Base-by-base conservation (phyloP, 202 grass and related monocot genomes). In the Schoenoplectus tabernaemontani region DNA sequence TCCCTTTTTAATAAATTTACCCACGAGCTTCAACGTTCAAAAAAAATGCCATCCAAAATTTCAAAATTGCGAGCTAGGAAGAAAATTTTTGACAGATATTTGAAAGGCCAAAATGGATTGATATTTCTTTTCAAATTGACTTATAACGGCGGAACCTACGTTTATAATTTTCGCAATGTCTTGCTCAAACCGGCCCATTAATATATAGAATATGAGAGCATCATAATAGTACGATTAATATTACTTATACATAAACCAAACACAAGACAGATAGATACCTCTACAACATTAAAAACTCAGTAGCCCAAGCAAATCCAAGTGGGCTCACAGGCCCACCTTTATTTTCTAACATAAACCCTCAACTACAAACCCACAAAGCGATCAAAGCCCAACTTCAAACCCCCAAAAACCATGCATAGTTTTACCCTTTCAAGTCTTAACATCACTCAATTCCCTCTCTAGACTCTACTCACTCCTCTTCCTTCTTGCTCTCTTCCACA, bases 401-500 rank as follows among this genome's bases (percentile, higher is more conserved):
- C 57, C 60, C 37, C 53, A n/a, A 30, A 79, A 64, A 63, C 23
- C 3, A 62, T 7, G 39, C 3, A 1, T n/a, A n/a, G n/a, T n/a
- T n/a, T n/a, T n/a, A n/a, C n/a, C n/a, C n/a, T n/a, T 10, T 22
- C 4, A 75, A 50, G 15, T 76, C 2, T 50, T 4, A 76, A n/a
- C 44, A 41, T 15, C 7, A 13, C 16, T 26, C 28, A 32, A 47
- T 38, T 37, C 64, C 68, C 47, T 13, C n/a, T n/a, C n/a, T n/a
- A n/a, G n/a, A 9, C 59, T 19, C 8, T 26, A 56, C 46, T 37
- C 64, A 13, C 50, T 46, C 33, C 64, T 82, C 48, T 28, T 67
- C 23, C 36, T 86, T 85, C 87, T 89, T 83, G 73, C 37, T 68
- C 15, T 64, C 38, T 83, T 92, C 79, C 64, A 37, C 67, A 67